Conservation (phyloP, 148 eudicot genomes). For the Rhododendron simsii region DNA sequence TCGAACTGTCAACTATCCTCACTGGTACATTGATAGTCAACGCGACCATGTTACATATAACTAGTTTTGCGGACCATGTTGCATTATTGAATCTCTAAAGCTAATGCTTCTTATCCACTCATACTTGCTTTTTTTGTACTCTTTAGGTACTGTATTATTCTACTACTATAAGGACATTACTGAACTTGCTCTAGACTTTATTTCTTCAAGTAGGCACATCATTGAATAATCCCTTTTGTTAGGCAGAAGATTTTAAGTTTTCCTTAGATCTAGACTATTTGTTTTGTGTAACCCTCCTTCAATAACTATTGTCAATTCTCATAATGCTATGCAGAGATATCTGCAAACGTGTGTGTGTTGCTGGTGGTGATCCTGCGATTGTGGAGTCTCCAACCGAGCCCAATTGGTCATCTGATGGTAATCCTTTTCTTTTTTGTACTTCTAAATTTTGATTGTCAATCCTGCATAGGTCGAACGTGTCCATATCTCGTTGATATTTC, state of each 20-base stretch:
- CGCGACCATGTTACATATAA: not conserved
- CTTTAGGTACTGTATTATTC: not conserved
- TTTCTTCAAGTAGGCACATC: not conserved
- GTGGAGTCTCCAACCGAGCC: slow-evolving; percentile 92
- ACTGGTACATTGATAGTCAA: not conserved
- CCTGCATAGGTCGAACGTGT: not conserved
- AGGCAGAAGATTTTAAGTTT: not conserved
- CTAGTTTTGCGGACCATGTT: not conserved
- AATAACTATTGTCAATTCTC: not conserved
- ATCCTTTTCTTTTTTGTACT: not conserved
- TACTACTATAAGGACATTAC: not conserved
- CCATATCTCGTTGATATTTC: not conserved
- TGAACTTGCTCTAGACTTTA: not conserved
- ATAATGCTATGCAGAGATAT: slow-evolving; percentile 42
- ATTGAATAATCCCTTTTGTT: not conserved
- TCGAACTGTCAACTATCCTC: not conserved
- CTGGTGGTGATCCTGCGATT: slow-evolving; percentile 64
- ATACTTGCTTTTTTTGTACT: not conserved
- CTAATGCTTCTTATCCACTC: not conserved
- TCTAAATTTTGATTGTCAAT: not conserved
- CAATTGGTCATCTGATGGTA: slow-evolving; percentile 90
- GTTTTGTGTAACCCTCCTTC: not conserved
- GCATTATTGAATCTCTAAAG: not conserved
- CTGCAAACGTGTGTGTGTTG: slow-evolving; percentile 62
- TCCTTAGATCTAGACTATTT: not conserved